A percentile compares a stretch with the other conserved stretches of the same genome.
phyloP scores from a whole-genome alignment of 805 yeast species.

The Candida sonorensis region DNA sequence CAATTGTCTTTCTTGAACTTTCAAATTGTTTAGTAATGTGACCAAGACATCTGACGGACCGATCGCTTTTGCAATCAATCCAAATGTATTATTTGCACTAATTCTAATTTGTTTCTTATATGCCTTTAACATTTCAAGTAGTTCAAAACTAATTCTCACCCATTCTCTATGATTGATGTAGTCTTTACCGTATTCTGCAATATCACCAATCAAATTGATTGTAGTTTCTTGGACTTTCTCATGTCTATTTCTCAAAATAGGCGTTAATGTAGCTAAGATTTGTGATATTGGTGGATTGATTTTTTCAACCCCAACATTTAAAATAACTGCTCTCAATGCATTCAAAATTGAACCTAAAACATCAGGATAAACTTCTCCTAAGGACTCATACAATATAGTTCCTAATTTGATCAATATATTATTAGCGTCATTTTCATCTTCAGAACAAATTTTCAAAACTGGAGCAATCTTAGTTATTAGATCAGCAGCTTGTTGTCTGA shows the following conservation, averaged over 20 bases:
- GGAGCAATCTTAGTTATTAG: constrained; percentile 61
- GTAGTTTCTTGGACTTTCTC: constrained; percentile 86
- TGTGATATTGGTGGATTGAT: constrained; percentile 80
- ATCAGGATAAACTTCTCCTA: constrained; percentile 94
- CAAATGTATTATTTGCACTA: constrained; percentile 88
- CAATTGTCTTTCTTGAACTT: constrained; percentile 92
- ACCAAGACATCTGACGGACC: constrained; percentile 95
- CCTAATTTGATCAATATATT: constrained; percentile 65
- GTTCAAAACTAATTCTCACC: constrained; percentile 93
- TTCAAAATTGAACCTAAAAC: constrained; percentile 80
- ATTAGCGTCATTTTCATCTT: too few species aligned
- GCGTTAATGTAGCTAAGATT: constrained; percentile 80
- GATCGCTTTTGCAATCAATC: constrained; percentile 80
- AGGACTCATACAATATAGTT: constrained; percentile 74
- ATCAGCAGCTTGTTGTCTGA: constrained; percentile 82
- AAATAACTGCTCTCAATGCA: constrained; percentile 60
- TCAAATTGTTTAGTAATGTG: constrained; percentile 72
- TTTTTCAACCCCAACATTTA: constrained; percentile 48
- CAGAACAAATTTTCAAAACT: constrained; percentile 57
- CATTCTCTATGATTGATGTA: constrained; percentile 88
- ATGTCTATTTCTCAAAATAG: constrained; percentile 82
- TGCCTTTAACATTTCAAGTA: constrained; percentile 82
- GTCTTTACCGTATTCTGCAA: constrained; percentile 76
- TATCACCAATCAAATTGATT: constrained; percentile 70
- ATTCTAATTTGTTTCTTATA: constrained; percentile 68